Evolutionary conservation across 2,329 filamentous ascomycete species (phyloP).

Genomic region (Hypoxylon sp.): DNA sequence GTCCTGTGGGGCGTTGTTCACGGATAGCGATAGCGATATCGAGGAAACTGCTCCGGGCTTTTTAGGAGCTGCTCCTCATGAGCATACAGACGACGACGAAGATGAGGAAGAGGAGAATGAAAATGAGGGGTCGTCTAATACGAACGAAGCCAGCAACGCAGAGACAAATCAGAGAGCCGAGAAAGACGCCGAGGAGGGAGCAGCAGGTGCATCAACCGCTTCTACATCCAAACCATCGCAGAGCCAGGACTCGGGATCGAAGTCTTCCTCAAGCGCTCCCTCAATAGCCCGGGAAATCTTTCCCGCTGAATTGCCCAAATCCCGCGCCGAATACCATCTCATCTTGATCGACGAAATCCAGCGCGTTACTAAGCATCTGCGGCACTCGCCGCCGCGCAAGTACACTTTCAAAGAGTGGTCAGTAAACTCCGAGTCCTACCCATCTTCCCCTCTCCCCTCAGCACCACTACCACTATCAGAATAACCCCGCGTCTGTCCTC

Average conservation of each 20-base stretch:
- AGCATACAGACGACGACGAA: constrained; percentile 40
- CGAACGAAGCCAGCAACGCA: constrained; percentile 43
- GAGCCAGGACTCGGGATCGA: constrained; percentile 1
- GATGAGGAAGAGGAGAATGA: constrained; percentile 45
- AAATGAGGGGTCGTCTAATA: constrained; percentile 1
- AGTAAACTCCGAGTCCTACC: constrained; percentile 29
- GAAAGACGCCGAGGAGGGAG: constrained; percentile 38
- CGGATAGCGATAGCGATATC: constrained; percentile 55
- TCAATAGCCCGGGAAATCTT: constrained; percentile 53
- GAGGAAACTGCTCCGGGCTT: constrained; percentile 61
- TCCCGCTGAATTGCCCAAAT: constrained; percentile 59
- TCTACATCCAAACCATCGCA: constrained; percentile 3
- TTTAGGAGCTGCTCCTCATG: constrained; percentile 56
- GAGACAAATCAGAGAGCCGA: constrained; percentile 28
- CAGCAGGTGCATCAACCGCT: constrained; percentile 18
- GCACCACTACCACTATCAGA: neutral
- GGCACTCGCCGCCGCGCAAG: constrained; percentile 68
- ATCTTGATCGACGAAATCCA: constrained; percentile 81
- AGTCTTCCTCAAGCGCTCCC: constrained; percentile 21
- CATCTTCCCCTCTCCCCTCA: neutral
- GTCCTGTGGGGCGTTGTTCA: constrained; percentile 62
- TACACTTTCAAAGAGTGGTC: constrained; percentile 73
- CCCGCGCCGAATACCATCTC: constrained; percentile 68
- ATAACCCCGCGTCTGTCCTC: constrained; percentile 7
- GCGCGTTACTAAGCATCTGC: constrained; percentile 74